Evolutionary conservation across 2,329 filamentous ascomycete genomes (phyloP).

Genomic region (Lomentospora prolificans): DNA sequence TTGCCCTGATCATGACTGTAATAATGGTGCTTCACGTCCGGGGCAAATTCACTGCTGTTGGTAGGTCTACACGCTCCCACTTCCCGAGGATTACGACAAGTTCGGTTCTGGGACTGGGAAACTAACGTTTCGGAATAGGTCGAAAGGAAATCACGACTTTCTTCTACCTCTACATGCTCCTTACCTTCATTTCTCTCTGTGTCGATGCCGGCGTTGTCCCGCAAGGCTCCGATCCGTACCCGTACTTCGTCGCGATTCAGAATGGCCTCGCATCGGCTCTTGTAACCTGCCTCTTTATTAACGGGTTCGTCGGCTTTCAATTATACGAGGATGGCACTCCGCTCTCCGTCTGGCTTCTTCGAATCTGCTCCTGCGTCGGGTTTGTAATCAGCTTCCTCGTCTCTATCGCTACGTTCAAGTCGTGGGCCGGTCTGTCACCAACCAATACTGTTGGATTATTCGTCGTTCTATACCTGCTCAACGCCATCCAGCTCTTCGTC

Average conservation of each 20-base stretch:
- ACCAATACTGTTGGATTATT: constrained; percentile 84
- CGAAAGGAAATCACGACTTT: constrained; percentile 70
- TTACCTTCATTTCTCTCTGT: constrained; percentile 80
- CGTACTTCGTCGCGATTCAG: constrained; percentile 86
- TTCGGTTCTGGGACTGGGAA: too few species aligned
- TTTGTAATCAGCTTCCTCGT: constrained; percentile 83
- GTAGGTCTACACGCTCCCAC: constrained; percentile 47
- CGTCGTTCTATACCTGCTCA: constrained; percentile 83
- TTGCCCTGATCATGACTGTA: constrained; percentile 82
- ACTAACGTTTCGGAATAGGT: constrained; percentile 25
- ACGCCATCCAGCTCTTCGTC: constrained; percentile 74
- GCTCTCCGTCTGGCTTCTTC: constrained; percentile 85
- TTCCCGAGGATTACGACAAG: too few species aligned
- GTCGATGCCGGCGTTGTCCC: constrained; percentile 90
- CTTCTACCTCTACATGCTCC: constrained; percentile 92
- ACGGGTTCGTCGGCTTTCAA: constrained; percentile 97
- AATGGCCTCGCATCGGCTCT: constrained; percentile 76
- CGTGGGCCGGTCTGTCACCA: constrained; percentile 76
- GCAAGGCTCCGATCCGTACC: constrained; percentile 67
- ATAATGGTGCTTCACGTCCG: constrained; percentile 97
- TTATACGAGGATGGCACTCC: constrained; percentile 95
- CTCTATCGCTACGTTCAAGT: constrained; percentile 84
- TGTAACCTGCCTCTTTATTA: constrained; percentile 84
- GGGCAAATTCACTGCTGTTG: constrained; percentile 96
- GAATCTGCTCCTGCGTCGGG: constrained; percentile 66